A percentile compares a stretch with the other conserved stretches of the same genome.
phyloP scores from a whole-genome alignment of 2,329 filamentous ascomycete species.

The Diaporthe longicolla region DNA sequence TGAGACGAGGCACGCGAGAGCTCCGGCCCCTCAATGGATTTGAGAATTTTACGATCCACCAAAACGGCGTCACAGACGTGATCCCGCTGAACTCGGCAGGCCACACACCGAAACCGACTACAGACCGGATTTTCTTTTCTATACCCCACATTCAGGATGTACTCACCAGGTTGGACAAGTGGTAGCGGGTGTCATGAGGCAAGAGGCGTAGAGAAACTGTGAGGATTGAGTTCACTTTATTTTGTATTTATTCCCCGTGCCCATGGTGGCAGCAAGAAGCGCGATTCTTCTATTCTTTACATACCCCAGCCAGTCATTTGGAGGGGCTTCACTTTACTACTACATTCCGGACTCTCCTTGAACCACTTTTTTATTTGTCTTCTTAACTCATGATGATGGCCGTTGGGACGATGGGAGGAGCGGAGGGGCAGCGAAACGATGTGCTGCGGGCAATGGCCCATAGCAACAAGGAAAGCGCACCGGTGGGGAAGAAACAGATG shows the following conservation, averaged over 20 bases:
- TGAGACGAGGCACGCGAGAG: constrained; percentile 50
- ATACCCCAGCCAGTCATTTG: constrained; percentile 40
- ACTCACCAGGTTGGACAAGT: constrained; percentile 31
- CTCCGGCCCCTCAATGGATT: constrained; percentile 64
- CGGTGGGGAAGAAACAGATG: neutral
- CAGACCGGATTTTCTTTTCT: constrained; percentile 27
- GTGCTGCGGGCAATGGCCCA: constrained; percentile 3
- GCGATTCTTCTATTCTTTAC: constrained; percentile 38
- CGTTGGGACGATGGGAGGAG: neutral
- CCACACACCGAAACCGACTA: neutral
- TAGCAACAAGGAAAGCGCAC: neutral
- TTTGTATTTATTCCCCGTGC: constrained; percentile 40
- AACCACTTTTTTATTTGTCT: constrained; percentile 28
- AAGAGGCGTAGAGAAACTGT: constrained; percentile 32
- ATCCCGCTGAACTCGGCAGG: neutral
- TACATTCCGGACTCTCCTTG: constrained; percentile 35
- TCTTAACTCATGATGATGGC: constrained; percentile 31
- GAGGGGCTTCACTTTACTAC: constrained; percentile 8
- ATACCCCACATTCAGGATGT: constrained; percentile 37
- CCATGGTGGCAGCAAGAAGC: constrained; percentile 39
- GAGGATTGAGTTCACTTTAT: constrained; percentile 10
- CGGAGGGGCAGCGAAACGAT: neutral
- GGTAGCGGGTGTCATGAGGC: constrained; percentile 20
- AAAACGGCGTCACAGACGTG: neutral
- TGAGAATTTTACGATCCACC: constrained; percentile 46